Conservation (phyloP, 352 stramenopile species). For the Phytophthora hybrid region DNA sequence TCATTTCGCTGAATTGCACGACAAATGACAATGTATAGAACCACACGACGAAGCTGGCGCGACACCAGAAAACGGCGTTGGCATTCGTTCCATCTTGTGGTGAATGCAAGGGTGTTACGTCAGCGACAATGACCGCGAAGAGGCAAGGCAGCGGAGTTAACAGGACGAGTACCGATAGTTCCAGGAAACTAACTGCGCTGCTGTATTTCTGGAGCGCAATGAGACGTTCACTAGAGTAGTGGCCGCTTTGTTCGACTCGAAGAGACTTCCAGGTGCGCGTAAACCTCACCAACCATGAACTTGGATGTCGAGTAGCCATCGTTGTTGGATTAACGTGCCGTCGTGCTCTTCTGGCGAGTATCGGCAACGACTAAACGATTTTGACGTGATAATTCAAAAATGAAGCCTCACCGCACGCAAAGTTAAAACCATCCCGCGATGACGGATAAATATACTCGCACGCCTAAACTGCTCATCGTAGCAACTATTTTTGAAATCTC, state of each 20-base stretch:
- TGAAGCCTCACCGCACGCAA: not conserved
- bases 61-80: slow-evolving; percentile 20
- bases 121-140: slow-evolving; percentile 4
- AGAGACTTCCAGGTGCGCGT: not conserved
- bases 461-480: too few species aligned
- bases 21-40: slow-evolving; percentile 18
- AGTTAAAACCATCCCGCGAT: not conserved
- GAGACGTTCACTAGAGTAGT: slow-evolving; percentile 2
- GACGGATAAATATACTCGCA: too few species aligned
- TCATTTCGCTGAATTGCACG: slow-evolving; percentile 13
- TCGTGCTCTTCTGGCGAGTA: not conserved
- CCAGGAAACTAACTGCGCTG: not conserved
- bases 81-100: slow-evolving; percentile 16
- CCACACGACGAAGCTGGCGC: slow-evolving; percentile 1
- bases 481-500: too few species aligned
- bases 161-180: slow-evolving; percentile 4
- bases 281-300: not conserved
- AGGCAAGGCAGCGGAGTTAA: slow-evolving; percentile 6
- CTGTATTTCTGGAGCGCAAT: slow-evolving; percentile 15
- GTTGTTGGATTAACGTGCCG: not conserved
- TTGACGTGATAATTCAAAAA: not conserved
- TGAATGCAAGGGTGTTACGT: slow-evolving; percentile 6
- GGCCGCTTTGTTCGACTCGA: not conserved
- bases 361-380: not conserved
- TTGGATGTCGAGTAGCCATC: not conserved